Percentiles rank a stretch among this genome's conserved stretches.
These are phyloP conservation scores for Inga leiocalycina DNA, from an alignment of 306 rosid species.

Conservation along the genomic window DNA sequence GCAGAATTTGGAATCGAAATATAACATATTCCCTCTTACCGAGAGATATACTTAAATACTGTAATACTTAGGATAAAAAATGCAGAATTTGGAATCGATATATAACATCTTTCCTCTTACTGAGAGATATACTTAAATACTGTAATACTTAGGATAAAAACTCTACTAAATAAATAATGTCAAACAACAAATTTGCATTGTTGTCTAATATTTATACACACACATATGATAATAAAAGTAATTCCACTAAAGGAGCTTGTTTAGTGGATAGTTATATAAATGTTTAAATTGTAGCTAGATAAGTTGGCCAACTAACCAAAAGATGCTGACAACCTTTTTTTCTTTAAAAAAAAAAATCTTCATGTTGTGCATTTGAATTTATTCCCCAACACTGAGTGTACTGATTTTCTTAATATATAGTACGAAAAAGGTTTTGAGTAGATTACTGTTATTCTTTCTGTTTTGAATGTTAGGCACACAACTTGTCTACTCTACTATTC, in stretches of 20 bases:
- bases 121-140: neutral
- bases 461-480: neutral
- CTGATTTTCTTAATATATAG: neutral
- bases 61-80: neutral
- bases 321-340: neutral
- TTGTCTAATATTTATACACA: neutral
- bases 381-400: neutral
- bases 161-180: neutral
- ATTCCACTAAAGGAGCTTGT: neutral
- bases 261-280: neutral
- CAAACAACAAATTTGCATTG: neutral
- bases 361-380: neutral
- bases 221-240: neutral
- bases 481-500: neutral
- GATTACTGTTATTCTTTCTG: neutral
- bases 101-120: neutral
- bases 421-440: neutral
- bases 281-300: neutral
- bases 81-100: neutral
- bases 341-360: neutral
- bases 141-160: neutral
- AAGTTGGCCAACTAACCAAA: neutral
- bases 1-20: too few species aligned
- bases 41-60: neutral
- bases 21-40: too few species aligned